Evolutionary conservation across 495 filamentous ascomycete species (phyloP), one percentile per base, ranked within the genome.

Genomic region (Neurospora sublineolata): DNA sequence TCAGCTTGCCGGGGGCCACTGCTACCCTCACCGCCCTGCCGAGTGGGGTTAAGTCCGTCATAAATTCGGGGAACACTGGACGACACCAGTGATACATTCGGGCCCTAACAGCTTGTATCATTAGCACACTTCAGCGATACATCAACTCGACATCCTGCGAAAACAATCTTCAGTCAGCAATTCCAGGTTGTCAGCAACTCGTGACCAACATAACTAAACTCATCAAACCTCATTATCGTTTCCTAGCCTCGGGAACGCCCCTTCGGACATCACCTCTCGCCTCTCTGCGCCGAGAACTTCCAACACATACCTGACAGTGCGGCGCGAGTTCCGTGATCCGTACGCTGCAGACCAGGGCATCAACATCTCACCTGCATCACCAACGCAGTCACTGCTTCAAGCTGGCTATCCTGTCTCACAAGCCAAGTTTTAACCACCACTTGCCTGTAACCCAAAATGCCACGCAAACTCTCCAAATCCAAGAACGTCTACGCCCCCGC

Each of bases 381-480:
- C 27, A 14, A 18, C 23, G 23, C 52, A 60, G 52, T 20, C 52
- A 14, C n/a, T 60, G 44, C 44, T 4, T 9, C 41, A 44, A 4
- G 7, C 41, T 4, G 1, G 7, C 41, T 10, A 20, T 20, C 18
- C 41, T 10, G 4, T 12, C 23, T 12, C 10, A 46, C 44, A 23
- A 46, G 18, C 42, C 18, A 46, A 20, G 42, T 46, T 46, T 8
- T 8, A n/a, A n/a, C 6, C 41, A n/a, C n/a, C n/a, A n/a, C n/a
- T n/a, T n/a, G n/a, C n/a, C n/a, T n/a, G n/a, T n/a, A n/a, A n/a
- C n/a, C n/a, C n/a, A 58, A n/a, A 33, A 70, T 70, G 69, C 69
- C 69, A 33, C 69, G 69, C 41, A 70, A 70, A 40, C 69, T 70
- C 69, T 70, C 69, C 44, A 70, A 70, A 64, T 33, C 42, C 69